Percentiles rank a stretch among this genome's conserved stretches.
phyloP scores from a whole-genome alignment of 768 basidiomycete species.

The Trametes sanguinea region DNA sequence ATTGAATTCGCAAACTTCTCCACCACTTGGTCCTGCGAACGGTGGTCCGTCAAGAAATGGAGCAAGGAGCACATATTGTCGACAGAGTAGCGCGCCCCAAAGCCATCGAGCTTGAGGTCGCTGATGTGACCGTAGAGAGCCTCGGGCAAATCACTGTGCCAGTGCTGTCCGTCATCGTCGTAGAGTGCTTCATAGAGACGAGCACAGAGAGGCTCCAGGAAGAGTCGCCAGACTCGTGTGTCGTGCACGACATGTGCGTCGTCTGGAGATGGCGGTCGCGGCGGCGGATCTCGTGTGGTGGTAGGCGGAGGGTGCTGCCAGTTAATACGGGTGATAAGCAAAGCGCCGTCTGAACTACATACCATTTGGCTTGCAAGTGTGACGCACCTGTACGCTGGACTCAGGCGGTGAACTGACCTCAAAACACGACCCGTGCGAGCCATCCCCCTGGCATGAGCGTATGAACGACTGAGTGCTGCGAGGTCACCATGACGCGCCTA shows the following conservation, averaged over 20 bases:
- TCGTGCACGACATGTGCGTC: background rate
- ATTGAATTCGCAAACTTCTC: background rate
- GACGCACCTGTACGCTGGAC: too few species aligned
- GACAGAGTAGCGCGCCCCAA: slow-evolving; percentile 7
- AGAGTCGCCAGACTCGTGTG: slow-evolving; percentile 2
- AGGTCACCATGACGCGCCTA: too few species aligned
- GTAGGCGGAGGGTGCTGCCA: background rate
- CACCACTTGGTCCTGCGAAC: slow-evolving; percentile 8
- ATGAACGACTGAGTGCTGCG: too few species aligned
- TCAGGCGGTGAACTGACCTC: too few species aligned
- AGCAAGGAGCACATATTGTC: slow-evolving; percentile 15
- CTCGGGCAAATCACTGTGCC: background rate
- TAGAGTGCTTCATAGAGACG: slow-evolving; percentile 3
- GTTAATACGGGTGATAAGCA: too few species aligned
- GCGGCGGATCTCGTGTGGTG: background rate
- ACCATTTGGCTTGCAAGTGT: too few species aligned
- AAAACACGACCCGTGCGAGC: too few species aligned
- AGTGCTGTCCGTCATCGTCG: background rate
- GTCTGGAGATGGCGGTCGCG: slow-evolving; percentile 3
- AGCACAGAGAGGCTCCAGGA: background rate
- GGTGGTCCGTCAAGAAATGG: background rate
- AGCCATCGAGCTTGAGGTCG: slow-evolving; percentile 14
- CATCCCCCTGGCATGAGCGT: too few species aligned
- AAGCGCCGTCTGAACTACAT: too few species aligned
- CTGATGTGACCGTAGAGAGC: background rate